Conservation (phyloP, 1,284 basidiomycete species). For the Papiliotrema laurentii region DNA sequence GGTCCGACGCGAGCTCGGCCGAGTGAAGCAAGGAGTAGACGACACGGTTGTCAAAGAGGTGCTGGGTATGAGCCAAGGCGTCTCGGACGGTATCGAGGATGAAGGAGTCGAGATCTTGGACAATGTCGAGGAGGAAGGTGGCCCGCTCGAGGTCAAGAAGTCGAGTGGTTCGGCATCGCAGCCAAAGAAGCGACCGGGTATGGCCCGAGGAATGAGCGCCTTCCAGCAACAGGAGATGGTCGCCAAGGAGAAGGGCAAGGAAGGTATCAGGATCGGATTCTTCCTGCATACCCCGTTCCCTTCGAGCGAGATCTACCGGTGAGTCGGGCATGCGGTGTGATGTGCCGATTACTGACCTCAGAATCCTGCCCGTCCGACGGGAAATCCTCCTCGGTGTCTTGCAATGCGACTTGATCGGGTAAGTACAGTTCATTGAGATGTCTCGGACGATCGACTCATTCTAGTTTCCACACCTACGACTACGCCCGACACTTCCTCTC, state of each 20-base stretch:
- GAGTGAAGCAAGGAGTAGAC: slow-evolving; percentile 68
- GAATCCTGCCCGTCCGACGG: slow-evolving; percentile 90
- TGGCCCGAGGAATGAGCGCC: slow-evolving; percentile 28
- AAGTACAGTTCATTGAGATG: slow-evolving; percentile 11
- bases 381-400: slow-evolving; percentile 94
- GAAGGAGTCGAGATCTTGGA: slow-evolving; percentile 21
- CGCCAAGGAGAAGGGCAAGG: slow-evolving; percentile 45
- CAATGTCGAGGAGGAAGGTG: slow-evolving; percentile 16
- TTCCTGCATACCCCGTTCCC: slow-evolving; percentile 99
- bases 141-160: background rate
- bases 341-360: slow-evolving; percentile 39
- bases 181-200: slow-evolving; percentile 16
- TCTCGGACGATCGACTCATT: background rate
- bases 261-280: slow-evolving; percentile 84
- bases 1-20: slow-evolving; percentile 63
- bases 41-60: slow-evolving; percentile 55
- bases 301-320: slow-evolving; percentile 96
- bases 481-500: slow-evolving; percentile 99
- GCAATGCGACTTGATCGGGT: slow-evolving; percentile 90
- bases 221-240: slow-evolving; percentile 43
- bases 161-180: background rate
- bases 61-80: slow-evolving; percentile 36
- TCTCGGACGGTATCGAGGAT: slow-evolving; percentile 22
- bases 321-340: slow-evolving; percentile 27
- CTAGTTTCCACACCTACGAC: slow-evolving; percentile 93